Percentiles rank a stretch among this genome's conserved stretches.
phyloP scores from a whole-genome alignment of 164 flowering plant species.

The Akebia trifoliata region DNA sequence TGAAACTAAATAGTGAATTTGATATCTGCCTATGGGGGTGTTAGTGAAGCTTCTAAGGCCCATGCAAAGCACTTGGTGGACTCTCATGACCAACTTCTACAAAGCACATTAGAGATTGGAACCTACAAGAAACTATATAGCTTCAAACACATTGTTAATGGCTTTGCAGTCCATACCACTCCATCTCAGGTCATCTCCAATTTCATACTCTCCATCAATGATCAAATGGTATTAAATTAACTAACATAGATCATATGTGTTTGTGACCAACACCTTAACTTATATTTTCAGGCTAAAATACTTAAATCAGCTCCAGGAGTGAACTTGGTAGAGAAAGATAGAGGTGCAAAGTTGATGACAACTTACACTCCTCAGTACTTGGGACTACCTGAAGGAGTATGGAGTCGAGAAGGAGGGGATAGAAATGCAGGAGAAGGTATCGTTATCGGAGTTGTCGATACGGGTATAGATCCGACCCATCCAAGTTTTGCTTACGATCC shows the following conservation, averaged over 20 bases:
- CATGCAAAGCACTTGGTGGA: conserved; percentile 49
- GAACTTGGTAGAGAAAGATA: conserved; percentile 65
- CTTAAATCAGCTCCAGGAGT: conserved; percentile 49
- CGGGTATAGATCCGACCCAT: conserved; percentile 76
- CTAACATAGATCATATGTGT: background rate
- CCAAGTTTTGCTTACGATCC: conserved; percentile 77
- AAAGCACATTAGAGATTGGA: conserved; percentile 43
- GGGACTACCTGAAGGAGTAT: conserved; percentile 47
- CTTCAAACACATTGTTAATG: conserved; percentile 76
- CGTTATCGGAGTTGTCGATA: conserved; percentile 78
- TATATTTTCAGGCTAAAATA: conserved; percentile 44
- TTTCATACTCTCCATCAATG: too few species aligned
- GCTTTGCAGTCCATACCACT: conserved; percentile 74
- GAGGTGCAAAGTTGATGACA: conserved; percentile 77
- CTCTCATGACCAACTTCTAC: conserved; percentile 60
- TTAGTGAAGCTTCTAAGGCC: conserved; percentile 42
- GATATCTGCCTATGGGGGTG: too few species aligned
- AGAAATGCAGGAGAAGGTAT: conserved; percentile 78
- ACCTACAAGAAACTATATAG: conserved; percentile 78
- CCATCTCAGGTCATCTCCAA: conserved; percentile 51
- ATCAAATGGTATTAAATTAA: background rate
- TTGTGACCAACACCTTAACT: too few species aligned
- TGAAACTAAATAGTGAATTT: too few species aligned
- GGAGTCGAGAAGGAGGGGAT: conserved; percentile 60
- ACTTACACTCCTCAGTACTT: conserved; percentile 78